These are phyloP conservation scores for Chalciporus chontae DNA, from an alignment of 768 basidiomycete genomes.

Conservation along the genomic window DNA sequence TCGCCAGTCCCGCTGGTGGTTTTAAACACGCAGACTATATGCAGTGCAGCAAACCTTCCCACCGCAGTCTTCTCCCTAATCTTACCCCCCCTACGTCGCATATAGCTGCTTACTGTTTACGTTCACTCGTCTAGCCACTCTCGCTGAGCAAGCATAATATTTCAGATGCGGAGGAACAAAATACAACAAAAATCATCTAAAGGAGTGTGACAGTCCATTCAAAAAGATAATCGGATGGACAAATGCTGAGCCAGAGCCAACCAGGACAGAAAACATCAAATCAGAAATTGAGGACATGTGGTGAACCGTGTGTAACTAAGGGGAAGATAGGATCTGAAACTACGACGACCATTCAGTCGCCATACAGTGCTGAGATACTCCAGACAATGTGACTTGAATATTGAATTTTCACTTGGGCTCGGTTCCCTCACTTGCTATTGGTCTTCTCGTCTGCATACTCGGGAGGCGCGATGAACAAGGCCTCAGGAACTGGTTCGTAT, in stretches of 20 bases:
- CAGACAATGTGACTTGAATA: neutral
- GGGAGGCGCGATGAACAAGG: constrained; percentile 50
- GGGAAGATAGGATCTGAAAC: neutral
- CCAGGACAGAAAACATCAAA: constrained; percentile 1
- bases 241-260: constrained; percentile 1
- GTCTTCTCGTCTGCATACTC: constrained; percentile 58
- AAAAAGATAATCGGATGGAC: constrained; percentile 1
- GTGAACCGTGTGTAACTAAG: constrained; percentile 7
- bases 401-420: constrained; percentile 14
- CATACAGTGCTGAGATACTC: neutral
- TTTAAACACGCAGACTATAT: no score
- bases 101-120: no score
- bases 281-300: constrained; percentile 2
- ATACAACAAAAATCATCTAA: constrained; percentile 19
- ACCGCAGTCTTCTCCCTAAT: no score
- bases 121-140: no score
- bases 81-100: no score
- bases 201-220: constrained; percentile 20
- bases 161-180: neutral
- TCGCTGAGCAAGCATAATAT: no score
- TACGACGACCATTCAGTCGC: neutral
- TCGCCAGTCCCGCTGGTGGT: no score
- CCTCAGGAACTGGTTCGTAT: constrained; percentile 47
- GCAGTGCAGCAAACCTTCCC: no score
- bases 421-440: constrained; percentile 9